Evolutionary conservation across 2,329 filamentous ascomycete genomes (phyloP).

Genomic region (Talaromyces sp.): DNA sequence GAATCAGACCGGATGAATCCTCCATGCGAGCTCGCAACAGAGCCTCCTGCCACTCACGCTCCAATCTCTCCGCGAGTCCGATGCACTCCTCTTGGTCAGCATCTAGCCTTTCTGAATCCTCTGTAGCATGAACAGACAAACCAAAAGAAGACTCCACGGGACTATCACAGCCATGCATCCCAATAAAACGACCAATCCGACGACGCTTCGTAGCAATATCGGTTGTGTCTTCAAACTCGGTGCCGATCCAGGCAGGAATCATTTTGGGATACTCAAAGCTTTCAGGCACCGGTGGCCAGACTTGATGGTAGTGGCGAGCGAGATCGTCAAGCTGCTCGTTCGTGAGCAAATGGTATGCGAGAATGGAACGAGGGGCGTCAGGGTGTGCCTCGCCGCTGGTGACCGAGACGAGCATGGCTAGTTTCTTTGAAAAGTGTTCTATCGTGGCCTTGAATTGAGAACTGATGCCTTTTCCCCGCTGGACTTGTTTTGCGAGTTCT

Average conservation of each 20-base stretch:
- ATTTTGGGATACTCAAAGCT: slow-evolving; percentile 30
- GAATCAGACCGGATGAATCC: neutral
- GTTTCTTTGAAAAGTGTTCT: neutral
- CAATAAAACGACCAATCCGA: slow-evolving; percentile 40
- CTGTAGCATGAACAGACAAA: neutral
- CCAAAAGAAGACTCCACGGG: slow-evolving; percentile 13
- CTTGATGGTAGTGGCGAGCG: slow-evolving; percentile 38
- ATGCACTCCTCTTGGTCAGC: neutral
- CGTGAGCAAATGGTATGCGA: slow-evolving; percentile 38
- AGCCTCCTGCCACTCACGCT: slow-evolving; percentile 10
- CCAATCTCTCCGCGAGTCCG: slow-evolving; percentile 1
- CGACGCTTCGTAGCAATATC: slow-evolving; percentile 33
- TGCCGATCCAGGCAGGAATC: slow-evolving; percentile 26
- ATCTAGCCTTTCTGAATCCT: neutral
- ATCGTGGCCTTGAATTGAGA: neutral
- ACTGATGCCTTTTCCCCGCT: neutral
- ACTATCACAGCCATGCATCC: slow-evolving; percentile 31
- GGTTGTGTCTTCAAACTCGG: slow-evolving; percentile 13
- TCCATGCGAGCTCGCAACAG: slow-evolving; percentile 1
- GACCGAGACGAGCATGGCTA: slow-evolving; percentile 24
- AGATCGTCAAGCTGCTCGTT: slow-evolving; percentile 35
- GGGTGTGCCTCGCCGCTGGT: slow-evolving; percentile 31
- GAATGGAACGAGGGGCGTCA: slow-evolving; percentile 30
- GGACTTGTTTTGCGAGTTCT: neutral
- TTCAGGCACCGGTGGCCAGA: slow-evolving; percentile 26